Base-by-base conservation (phyloP, 208 protist genomes). In the Hexamita inflata region DNA sequence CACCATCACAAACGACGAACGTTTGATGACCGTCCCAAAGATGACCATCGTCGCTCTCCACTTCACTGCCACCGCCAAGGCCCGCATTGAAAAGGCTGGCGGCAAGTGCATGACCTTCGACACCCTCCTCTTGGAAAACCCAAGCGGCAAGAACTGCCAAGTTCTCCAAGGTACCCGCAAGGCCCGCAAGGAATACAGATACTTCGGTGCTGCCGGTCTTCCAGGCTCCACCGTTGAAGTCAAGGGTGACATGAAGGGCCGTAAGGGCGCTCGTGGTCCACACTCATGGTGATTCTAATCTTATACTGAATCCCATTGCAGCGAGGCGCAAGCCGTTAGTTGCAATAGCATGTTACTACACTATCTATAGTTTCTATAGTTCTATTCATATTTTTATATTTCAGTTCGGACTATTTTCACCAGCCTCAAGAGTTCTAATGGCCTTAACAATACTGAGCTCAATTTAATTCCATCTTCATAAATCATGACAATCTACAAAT, bases 61-160 rank as follows among this genome's bases (percentile, higher is more conserved):
- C 80, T 94, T 99, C 88, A 96, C 96, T 75, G 92, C 95, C 81
- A 89, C 84, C 77, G 97, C 95, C 68, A 93, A 93, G 83, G 89
- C 91, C 61, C 91, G 94, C 86, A 98, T 99, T 83, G 80, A 92
- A 58, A 91, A 91, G 57, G 93, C 94, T 49, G 96, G 96, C 77
- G 96, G 95, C 78, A 89, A 97, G 87, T 89, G 86, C 87, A 84
- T 99, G 49, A 98, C 96, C 75, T 98, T 99, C 77, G 97, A 99
- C 84, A 92, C 99, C 86, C 90, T 97, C 53, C 92, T 93, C 41
- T 89, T 97, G 79, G 79, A 90, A 35, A 83, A 88, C 42, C 97
- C 97, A 67, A 96, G 88, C 49, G 96, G 96, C 26, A 88, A 89
- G 80, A 95, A 96, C 82, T 93, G 89, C 77, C 78, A 97, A 66